Conservation (phyloP, 345 rosid genomes). For the Heritiera fomes region DNA sequence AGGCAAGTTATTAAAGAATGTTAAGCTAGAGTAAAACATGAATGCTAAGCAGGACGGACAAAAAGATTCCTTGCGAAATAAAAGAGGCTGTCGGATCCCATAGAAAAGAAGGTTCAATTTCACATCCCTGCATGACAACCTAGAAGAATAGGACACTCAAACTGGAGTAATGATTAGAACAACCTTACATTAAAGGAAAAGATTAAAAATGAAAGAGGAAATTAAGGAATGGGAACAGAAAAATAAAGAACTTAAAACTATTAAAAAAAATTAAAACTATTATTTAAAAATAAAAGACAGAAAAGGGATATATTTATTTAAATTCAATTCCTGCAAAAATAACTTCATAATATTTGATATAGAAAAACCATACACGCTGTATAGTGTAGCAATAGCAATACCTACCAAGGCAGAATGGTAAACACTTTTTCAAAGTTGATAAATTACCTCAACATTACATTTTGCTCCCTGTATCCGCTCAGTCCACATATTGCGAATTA, state of each 20-base stretch:
- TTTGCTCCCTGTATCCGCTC: slow-evolving; percentile 92
- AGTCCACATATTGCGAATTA: slow-evolving; percentile 98
- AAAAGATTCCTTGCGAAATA: not conserved
- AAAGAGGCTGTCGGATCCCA: not conserved
- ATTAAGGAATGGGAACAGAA: not conserved
- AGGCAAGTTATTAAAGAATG: not conserved
- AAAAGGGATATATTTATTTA: not conserved
- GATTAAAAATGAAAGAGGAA: not conserved
- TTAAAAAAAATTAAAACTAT: not conserved
- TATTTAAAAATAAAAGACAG: not conserved
- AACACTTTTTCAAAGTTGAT: not conserved
- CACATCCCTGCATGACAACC: not conserved
- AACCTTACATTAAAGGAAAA: not conserved
- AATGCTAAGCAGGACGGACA: not conserved
- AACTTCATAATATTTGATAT: not conserved
- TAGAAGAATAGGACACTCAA: not conserved
- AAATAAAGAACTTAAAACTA: not conserved
- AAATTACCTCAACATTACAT: slow-evolving; percentile 92
- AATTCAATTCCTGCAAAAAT: not conserved
- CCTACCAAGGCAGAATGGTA: not conserved
- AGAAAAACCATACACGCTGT: not conserved
- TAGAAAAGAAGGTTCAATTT: not conserved
- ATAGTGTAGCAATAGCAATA: not conserved
- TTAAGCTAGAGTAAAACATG: not conserved
- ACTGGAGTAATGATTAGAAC: not conserved